A percentile compares a stretch with the other conserved stretches of the same genome.
Conservation (phyloP, 2,329 filamentous ascomycete species). For the Fusarium burgessii region DNA sequence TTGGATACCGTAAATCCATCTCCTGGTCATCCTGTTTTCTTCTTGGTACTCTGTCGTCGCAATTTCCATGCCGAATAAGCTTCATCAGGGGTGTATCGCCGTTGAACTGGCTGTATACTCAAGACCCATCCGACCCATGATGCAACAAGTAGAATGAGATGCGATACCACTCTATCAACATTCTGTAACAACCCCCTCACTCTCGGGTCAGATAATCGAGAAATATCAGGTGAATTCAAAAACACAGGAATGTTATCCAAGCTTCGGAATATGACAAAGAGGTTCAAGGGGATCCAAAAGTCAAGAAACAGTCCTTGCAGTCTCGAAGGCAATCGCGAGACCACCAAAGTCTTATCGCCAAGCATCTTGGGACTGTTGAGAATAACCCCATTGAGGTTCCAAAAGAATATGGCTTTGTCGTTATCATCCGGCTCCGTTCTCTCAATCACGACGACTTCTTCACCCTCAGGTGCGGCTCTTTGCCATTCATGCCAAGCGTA, state of each 20-base stretch:
- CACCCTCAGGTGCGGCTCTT: conserved; percentile 50
- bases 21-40: rapidly evolving
- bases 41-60: rapidly evolving
- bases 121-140: conserved; percentile 4
- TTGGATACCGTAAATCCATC: rapidly evolving
- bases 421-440: conserved; percentile 60
- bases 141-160: not conserved
- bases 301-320: conserved; percentile 38
- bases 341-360: not conserved
- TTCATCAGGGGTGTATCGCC: conserved; percentile 10
- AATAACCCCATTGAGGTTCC: conserved; percentile 60
- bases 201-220: rapidly evolving
- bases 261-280: conserved; percentile 46
- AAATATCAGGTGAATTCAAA: conserved; percentile 12
- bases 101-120: conserved; percentile 2
- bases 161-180: conserved; percentile 1
- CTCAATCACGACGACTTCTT: conserved; percentile 58
- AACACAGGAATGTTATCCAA: conserved; percentile 51
- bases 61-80: not conserved
- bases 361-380: conserved; percentile 42
- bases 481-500: conserved; percentile 60
- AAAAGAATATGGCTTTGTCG: conserved; percentile 61
- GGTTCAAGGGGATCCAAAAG: conserved; percentile 47
- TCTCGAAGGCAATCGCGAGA: conserved; percentile 15
- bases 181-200: not conserved